Conservation (phyloP, 768 basidiomycete species). For the Amanita muscaria region DNA sequence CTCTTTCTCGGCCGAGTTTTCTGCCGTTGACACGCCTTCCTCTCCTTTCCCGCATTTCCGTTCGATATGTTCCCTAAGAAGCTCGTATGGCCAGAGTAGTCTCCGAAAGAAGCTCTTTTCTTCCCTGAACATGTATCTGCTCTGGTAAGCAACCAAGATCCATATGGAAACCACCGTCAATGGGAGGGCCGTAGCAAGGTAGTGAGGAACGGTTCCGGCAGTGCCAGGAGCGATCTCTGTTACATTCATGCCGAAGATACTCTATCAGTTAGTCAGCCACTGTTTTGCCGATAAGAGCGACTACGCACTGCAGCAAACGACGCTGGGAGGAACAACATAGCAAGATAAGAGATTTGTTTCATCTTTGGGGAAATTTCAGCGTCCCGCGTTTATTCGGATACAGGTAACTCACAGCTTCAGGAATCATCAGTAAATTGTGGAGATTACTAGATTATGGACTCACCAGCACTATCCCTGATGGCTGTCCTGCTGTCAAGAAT, state of each 20-base stretch:
- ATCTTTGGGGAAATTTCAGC: slow-evolving; percentile 20
- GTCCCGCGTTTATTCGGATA: no score
- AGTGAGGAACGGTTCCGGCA: slow-evolving; percentile 31
- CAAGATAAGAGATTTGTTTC: slow-evolving; percentile 53
- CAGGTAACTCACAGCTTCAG: no score
- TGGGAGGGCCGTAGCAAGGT: slow-evolving; percentile 32
- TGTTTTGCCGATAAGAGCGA: neutral
- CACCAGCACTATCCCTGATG: slow-evolving; percentile 40
- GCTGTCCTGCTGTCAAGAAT: slow-evolving; percentile 45
- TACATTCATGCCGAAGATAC: slow-evolving; percentile 55
- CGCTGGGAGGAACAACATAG: slow-evolving; percentile 54
- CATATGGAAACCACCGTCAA: slow-evolving; percentile 46
- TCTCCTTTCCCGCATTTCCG: no score
- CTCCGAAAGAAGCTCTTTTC: slow-evolving; percentile 19
- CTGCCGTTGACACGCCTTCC: no score
- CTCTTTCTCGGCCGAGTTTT: no score
- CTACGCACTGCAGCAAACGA: slow-evolving; percentile 37
- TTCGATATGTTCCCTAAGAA: no score
- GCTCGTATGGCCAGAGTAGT: slow-evolving; percentile 33
- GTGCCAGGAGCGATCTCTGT: slow-evolving; percentile 29
- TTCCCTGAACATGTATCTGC: slow-evolving; percentile 26
- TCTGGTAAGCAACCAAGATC: slow-evolving; percentile 47
- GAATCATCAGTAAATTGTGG: neutral
- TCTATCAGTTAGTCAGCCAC: slow-evolving; percentile 21
- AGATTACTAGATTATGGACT: slow-evolving; percentile 11